Base-by-base conservation (phyloP, 1,284 basidiomycete genomes). In the Naganishia liquefaciens region DNA sequence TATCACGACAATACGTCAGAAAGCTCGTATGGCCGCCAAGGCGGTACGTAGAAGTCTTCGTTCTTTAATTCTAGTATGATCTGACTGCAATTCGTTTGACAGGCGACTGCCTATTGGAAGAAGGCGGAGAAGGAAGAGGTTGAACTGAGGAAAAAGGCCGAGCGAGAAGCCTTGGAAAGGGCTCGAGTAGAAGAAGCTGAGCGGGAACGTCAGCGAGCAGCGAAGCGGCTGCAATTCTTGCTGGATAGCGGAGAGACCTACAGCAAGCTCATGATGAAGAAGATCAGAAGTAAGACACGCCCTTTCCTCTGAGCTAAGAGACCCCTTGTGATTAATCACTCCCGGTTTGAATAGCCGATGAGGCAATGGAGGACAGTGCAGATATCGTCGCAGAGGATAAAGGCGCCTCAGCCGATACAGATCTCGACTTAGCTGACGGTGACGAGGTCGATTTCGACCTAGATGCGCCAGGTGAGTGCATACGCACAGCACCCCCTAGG, bases 211-310 rank as follows among this genome's bases (percentile, higher is more conserved):
- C 91, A 95, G 66, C 84, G 96, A 57, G 93, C 97, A 80, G 91
- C 94, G 3, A 86, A 96, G 71, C 99, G 99, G 80, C 86, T 99
- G 64, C 97, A 99, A 81, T 99, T 99, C 82, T 83, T 99, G 78
- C 95, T 99, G 79, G 98, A 93, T 67, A 96, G 99, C 80, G 99
- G 96, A 13, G 96, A 99, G 78, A 85, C 99, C 13, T 99, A 99
- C 81, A 96, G 92, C 71, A 96, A 99, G 82, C 99, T 99, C 83
- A 93, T 99, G 66, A 95, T 96, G 44, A 97, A 88, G 80, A 99
- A 99, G 81, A 85, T 99, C 72, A 97, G 96, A 81, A 98, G 90
- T 91, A 76, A 73, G 87, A 39, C 11, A 19, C 60, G 39, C 6
- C 17, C 9, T 33, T 37, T 5, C 15, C 46, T 33, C 33, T 33